phyloP scores from a whole-genome alignment of 2,329 filamentous ascomycete genomes.

The Colletotrichum sp. region DNA sequence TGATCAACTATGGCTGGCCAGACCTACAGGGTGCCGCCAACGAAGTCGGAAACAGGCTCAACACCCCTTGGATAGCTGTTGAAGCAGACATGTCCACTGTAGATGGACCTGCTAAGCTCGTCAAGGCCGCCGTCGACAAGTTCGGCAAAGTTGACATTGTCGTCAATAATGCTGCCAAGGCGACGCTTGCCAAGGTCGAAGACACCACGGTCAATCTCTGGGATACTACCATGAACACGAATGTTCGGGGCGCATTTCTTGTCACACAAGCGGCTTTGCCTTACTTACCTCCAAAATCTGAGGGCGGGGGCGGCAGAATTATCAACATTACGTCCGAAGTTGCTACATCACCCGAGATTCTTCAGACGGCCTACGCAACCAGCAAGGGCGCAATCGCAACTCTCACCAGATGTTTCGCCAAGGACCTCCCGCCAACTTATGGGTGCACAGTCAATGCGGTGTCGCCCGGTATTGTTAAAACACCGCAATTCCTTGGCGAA shows the following conservation, averaged over 20 bases:
- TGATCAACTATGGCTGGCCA: conserved; percentile 53
- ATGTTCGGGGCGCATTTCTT: conserved; percentile 45
- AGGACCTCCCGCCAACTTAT: conserved; percentile 49
- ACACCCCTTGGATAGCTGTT: conserved; percentile 36
- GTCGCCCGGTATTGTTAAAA: conserved; percentile 46
- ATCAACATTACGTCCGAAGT: conserved; percentile 47
- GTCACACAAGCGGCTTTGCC: conserved; percentile 41
- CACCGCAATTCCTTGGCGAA: conserved; percentile 42
- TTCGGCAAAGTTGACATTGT: conserved; percentile 45
- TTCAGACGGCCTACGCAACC: conserved; percentile 53
- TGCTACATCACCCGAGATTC: conserved; percentile 35
- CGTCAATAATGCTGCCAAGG: conserved; percentile 39
- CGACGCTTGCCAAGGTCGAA: conserved; percentile 40
- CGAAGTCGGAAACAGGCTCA: conserved; percentile 19
- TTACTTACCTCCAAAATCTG: conserved; percentile 34
- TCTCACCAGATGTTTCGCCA: conserved; percentile 48
- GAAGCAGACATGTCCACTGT: conserved; percentile 45
- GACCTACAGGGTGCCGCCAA: not conserved
- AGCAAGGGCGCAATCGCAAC: conserved; percentile 55
- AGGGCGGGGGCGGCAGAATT: conserved; percentile 36
- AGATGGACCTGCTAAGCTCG: conserved; percentile 37
- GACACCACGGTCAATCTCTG: conserved; percentile 43
- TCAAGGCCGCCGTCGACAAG: conserved; percentile 36
- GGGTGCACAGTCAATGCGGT: conserved; percentile 51
- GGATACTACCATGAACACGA: conserved; percentile 45